Percentiles rank a stretch among this genome's conserved stretches.
phyloP scores from a whole-genome alignment of 345 rosid species.

The Pugionium dolabratum region DNA sequence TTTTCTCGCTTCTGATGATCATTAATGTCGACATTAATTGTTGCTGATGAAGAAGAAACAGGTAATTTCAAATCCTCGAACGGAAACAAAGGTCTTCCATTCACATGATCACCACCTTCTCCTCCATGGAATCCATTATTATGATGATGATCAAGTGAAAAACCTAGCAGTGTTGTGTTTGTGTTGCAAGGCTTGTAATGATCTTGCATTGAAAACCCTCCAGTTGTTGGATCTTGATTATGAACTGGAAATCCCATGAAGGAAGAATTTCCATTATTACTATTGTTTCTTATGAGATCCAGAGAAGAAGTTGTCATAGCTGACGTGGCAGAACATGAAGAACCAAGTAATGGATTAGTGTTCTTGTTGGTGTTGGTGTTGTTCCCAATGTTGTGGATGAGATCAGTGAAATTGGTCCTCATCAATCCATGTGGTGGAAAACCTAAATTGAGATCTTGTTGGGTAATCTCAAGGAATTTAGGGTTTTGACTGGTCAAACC shows the following conservation, averaged over 20 bases:
- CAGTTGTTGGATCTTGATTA: slow-evolving; percentile 54
- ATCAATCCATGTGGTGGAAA: slow-evolving; percentile 56
- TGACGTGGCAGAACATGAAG: slow-evolving; percentile 38
- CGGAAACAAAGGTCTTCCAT: slow-evolving; percentile 76
- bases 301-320: slow-evolving; percentile 48
- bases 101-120: slow-evolving; percentile 46
- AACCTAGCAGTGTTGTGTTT: slow-evolving; percentile 51
- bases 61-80: slow-evolving; percentile 85
- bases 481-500: slow-evolving; percentile 51
- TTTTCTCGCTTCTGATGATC: slow-evolving; percentile 57
- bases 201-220: slow-evolving; percentile 69
- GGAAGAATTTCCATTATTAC: slow-evolving; percentile 57
- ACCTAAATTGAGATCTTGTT: slow-evolving; percentile 82
- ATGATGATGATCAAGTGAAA: slow-evolving; percentile 77
- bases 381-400: slow-evolving; percentile 53
- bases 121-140: slow-evolving; percentile 51
- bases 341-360: slow-evolving; percentile 41
- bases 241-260: slow-evolving; percentile 64
- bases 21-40: slow-evolving; percentile 39
- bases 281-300: slow-evolving; percentile 74
- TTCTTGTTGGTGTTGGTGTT: slow-evolving; percentile 35
- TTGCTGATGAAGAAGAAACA: slow-evolving; percentile 48
- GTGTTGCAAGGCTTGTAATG: slow-evolving; percentile 65
- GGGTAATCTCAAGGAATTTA: slow-evolving; percentile 51
- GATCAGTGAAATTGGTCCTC: slow-evolving; percentile 57